phyloP scores from a whole-genome alignment of 208 protist genomes.

The Leishmania martiniquensis region DNA sequence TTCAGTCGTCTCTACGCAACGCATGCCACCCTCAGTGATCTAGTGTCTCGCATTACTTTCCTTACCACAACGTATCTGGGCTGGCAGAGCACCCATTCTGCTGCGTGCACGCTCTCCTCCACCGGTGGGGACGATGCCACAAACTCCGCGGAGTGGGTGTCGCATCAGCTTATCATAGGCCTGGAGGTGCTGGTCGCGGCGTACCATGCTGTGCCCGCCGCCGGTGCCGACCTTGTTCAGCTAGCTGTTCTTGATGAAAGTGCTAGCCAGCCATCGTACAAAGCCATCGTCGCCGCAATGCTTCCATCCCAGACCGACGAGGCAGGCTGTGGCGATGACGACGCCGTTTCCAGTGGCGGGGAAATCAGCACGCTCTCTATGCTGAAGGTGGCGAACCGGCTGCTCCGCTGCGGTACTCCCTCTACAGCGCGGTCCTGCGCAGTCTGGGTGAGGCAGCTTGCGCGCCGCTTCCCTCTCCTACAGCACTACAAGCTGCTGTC shows the following conservation, averaged over 20 bases:
- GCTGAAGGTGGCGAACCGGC: slow-evolving; percentile 49
- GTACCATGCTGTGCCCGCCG: slow-evolving; percentile 61
- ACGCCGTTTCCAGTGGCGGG: slow-evolving; percentile 25
- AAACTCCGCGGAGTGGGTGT: slow-evolving; percentile 25
- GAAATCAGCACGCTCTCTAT: slow-evolving; percentile 25
- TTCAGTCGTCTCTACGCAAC: slow-evolving; percentile 73
- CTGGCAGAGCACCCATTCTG: slow-evolving; percentile 41
- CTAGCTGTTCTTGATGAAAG: slow-evolving; percentile 19
- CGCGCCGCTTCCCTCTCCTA: slow-evolving; percentile 57
- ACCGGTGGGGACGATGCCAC: neutral
- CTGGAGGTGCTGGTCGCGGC: slow-evolving; percentile 68
- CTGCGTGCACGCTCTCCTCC: neutral
- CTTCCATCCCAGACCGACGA: slow-evolving; percentile 20
- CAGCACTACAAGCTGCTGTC: slow-evolving; percentile 68
- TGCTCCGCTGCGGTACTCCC: slow-evolving; percentile 42
- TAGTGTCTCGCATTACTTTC: slow-evolving; percentile 64
- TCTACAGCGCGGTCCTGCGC: slow-evolving; percentile 43
- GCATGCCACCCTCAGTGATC: slow-evolving; percentile 49
- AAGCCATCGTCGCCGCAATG: slow-evolving; percentile 44
- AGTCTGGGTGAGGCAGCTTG: slow-evolving; percentile 62
- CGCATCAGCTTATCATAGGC: slow-evolving; percentile 24
- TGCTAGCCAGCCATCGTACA: slow-evolving; percentile 15
- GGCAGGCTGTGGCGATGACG: slow-evolving; percentile 3
- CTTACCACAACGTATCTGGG: slow-evolving; percentile 62
- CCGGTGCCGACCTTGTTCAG: slow-evolving; percentile 56